Percentiles rank a stretch among this genome's conserved stretches.
Conservation (phyloP, 495 filamentous ascomycete genomes). For the Talaromyces nanjingensis region DNA sequence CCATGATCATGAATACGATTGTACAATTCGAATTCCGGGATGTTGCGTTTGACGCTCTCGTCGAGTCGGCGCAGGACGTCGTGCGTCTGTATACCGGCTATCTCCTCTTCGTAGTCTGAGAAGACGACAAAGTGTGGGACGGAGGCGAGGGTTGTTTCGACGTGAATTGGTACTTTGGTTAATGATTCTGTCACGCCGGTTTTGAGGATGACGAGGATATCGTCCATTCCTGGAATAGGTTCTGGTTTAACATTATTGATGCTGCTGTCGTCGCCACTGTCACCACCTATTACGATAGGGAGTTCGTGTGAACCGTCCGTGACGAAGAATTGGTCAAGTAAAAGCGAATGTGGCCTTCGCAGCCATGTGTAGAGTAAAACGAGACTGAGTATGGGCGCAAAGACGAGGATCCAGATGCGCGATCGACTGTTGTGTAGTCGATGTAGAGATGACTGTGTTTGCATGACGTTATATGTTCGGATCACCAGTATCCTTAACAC, state of each 20-base stretch:
- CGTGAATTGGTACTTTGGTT: conserved; percentile 31
- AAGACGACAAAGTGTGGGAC: conserved; percentile 37
- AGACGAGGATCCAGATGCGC: not conserved
- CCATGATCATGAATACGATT: conserved; percentile 31
- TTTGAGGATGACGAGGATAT: conserved; percentile 36
- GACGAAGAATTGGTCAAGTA: not conserved
- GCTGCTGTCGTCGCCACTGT: not conserved
- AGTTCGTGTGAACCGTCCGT: not conserved
- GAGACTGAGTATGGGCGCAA: not conserved
- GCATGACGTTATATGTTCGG: not conserved
- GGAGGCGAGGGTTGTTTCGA: conserved; percentile 33
- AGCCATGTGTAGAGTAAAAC: not conserved
- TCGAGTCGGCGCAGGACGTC: conserved; percentile 36
- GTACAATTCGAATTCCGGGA: conserved; percentile 38
- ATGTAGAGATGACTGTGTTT: not conserved
- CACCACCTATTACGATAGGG: not conserved
- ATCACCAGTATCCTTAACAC: not conserved
- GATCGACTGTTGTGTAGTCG: not conserved
- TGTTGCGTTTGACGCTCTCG: conserved; percentile 22
- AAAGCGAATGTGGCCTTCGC: not conserved
- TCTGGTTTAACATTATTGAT: not conserved
- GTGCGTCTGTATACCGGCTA: conserved; percentile 29
- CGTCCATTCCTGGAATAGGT: conserved; percentile 20
- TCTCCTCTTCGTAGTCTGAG: conserved; percentile 40
- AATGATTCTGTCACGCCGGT: conserved; percentile 35